Base-by-base conservation (phyloP, 1,284 basidiomycete genomes). In the Microbotryum violaceum region DNA sequence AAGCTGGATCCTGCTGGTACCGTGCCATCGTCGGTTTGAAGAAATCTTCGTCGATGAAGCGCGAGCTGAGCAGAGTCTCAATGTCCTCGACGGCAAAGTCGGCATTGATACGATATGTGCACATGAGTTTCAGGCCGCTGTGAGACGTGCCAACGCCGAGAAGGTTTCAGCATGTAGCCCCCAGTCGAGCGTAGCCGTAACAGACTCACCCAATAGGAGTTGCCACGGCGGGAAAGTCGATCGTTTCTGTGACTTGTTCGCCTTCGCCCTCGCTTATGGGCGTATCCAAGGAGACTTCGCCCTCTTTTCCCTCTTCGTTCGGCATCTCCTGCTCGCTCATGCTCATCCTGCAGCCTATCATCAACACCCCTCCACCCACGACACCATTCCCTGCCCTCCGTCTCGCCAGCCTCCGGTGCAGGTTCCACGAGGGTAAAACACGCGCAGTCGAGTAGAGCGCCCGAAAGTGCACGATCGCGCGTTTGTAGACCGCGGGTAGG, bases 401-500 rank as follows among this genome's bases (percentile, higher is more conserved):
- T 51, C 18, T 42, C 31, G 60, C 60, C 12, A 74, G 53, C 21
- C 62, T 64, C 20, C 71, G 55, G 14, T 66, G 63, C 6, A 76
- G 65, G 3, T 63, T 59, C 44, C 69, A 71, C 0, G 71, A 58
- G 0, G 75, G 75, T 16, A 76, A 57, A 0, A 64, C 53, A 27
- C 69, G 65, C 4, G 70, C 56, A 49, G 75, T 64, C 5, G 70
- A 67, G 64, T 69, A 75, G 0, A 75, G 67, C 0, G 72, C 57
- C 4, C 74, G 65, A 54, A 77, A 75, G 45, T 75, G 72, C 10
- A 72, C 58, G 53, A 75, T 73, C 47, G 74, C 72, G 21, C 69
- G 71, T 45, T 75, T 75, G 70, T 77, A 77, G 52, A 75, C 66
- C 20, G 70, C 67, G 10, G 74, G 70, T 27, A 75, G 67, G 27